Evolutionary conservation across 2,329 filamentous ascomycete genomes (phyloP).

Genomic region (Cercospora sesami): DNA sequence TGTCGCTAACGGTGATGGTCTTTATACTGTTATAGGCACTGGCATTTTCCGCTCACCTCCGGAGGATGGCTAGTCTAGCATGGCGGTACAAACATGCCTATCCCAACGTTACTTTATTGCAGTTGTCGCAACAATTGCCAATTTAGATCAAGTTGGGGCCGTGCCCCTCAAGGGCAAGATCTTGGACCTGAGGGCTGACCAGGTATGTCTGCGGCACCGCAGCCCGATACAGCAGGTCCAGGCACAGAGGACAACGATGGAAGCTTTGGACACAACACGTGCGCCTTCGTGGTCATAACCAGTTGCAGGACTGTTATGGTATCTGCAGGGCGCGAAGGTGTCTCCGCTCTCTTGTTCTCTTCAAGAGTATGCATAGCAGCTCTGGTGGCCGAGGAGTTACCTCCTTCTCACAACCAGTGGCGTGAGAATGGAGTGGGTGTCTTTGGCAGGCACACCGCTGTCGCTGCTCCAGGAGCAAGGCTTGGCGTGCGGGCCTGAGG

Average conservation of each 20-base stretch:
- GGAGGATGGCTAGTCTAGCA: not conserved
- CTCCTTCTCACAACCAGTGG: not conserved
- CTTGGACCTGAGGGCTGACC: not conserved
- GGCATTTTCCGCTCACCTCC: not conserved
- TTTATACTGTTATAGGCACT: not conserved
- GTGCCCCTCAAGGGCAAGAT: not conserved
- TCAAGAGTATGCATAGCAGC: not conserved
- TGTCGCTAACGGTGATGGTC: not conserved
- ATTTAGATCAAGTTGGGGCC: not conserved
- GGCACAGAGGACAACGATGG: not conserved
- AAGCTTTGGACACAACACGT: not conserved
- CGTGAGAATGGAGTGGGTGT: not conserved
- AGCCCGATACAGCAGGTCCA: not conserved
- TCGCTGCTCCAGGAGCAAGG: not conserved
- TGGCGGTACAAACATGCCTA: not conserved
- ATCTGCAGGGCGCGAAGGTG: not conserved
- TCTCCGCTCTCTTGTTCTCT: no score
- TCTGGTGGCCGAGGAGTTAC: not conserved
- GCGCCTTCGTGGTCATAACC: not conserved
- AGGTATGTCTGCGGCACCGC: not conserved
- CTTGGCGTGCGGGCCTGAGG: not conserved
- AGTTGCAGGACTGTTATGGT: not conserved
- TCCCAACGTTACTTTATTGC: conserved; percentile 1
- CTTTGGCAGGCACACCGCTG: not conserved
- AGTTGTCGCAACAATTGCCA: not conserved